phyloP scores from a whole-genome alignment of 1,284 basidiomycete genomes.

The Irpex lacteus region DNA sequence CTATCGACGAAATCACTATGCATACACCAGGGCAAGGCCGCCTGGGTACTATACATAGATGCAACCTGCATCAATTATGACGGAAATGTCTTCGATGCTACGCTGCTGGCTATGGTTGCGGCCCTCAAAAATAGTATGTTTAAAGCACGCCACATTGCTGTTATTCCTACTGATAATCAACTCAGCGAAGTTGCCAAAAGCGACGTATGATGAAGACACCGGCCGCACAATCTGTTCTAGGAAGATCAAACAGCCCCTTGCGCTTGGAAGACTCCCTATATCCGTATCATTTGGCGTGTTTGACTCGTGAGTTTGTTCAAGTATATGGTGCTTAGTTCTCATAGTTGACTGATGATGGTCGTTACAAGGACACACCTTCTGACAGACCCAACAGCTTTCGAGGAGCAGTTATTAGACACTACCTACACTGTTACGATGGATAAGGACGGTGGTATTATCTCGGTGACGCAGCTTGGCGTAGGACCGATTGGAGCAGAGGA shows the following conservation, averaged over 20 bases:
- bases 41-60: conserved; percentile 92
- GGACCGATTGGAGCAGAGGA: conserved; percentile 34
- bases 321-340: neutral
- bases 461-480: conserved; percentile 60
- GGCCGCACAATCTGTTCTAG: conserved; percentile 68
- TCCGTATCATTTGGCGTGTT: conserved; percentile 82
- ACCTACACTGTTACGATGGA: conserved; percentile 67
- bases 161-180: neutral
- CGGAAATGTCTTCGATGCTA: conserved; percentile 92
- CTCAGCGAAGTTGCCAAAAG: conserved; percentile 74
- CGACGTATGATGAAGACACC: conserved; percentile 70
- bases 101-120: conserved; percentile 83
- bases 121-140: conserved; percentile 81
- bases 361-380: conserved; percentile 60
- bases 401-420: conserved; percentile 80
- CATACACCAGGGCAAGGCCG: conserved; percentile 79
- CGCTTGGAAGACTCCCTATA: conserved; percentile 50
- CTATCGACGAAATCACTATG: conserved; percentile 70
- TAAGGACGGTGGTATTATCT: conserved; percentile 48
- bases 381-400: conserved; percentile 86
- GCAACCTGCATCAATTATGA: conserved; percentile 96
- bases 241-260: conserved; percentile 44
- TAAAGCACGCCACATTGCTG: conserved; percentile 10
- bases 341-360: neutral
- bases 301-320: conserved; percentile 55